phyloP scores from a whole-genome alignment of 768 basidiomycete genomes.

The Boletus sensibilis region DNA sequence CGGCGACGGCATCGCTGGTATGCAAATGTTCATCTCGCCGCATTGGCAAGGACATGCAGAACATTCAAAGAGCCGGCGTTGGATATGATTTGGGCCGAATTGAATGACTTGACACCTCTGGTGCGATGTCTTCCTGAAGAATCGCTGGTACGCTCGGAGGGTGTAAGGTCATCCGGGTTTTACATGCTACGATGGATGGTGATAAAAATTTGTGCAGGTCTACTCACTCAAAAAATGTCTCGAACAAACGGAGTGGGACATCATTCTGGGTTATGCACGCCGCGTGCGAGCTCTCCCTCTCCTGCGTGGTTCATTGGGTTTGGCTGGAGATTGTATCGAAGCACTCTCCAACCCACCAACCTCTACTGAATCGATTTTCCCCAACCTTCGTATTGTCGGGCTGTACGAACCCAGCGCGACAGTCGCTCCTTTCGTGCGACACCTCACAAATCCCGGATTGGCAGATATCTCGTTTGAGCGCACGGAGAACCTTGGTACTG shows the following conservation, averaged over 20 bases:
- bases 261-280: slow-evolving; percentile 7
- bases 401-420: not conserved
- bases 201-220: not conserved
- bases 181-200: too few species aligned
- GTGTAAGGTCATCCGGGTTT: slow-evolving; percentile 2
- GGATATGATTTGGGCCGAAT: slow-evolving; percentile 9
- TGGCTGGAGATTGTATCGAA: not conserved
- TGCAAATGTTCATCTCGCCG: not conserved
- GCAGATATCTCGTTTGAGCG: not conserved
- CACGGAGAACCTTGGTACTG: not conserved
- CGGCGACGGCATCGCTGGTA: not conserved
- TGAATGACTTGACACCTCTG: slow-evolving; percentile 12
- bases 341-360: not conserved
- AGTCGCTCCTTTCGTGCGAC: slow-evolving; percentile 7
- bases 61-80: slow-evolving; percentile 16
- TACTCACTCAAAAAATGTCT: not conserved
- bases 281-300: slow-evolving; percentile 8
- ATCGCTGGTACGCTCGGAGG: not conserved
- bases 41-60: slow-evolving; percentile 11
- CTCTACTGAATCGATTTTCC: slow-evolving; percentile 2
- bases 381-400: slow-evolving; percentile 7
- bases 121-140: slow-evolving; percentile 7
- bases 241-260: slow-evolving; percentile 4
- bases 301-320: not conserved
- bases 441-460: slow-evolving; percentile 4